Percentiles rank a stretch among this genome's conserved stretches.
Evolutionary conservation across 2,329 filamentous ascomycete species (phyloP).

Genomic region (Ophiostoma australiae): DNA sequence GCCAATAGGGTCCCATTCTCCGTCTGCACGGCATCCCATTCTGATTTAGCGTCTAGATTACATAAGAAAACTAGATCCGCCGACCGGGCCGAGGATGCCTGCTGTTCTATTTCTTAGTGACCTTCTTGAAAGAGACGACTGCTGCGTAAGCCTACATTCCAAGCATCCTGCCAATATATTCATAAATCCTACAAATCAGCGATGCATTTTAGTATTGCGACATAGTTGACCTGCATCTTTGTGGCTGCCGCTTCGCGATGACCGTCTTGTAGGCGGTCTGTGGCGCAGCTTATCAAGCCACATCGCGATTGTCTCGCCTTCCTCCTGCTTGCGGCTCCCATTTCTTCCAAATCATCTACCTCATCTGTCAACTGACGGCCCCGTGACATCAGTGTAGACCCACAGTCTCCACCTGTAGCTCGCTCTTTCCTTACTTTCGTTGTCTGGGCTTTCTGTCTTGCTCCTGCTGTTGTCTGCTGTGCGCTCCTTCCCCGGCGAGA

Average conservation of each 20-base stretch:
- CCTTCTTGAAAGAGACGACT: constrained; percentile 1
- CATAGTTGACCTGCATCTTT: not conserved
- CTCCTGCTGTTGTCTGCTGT: not conserved
- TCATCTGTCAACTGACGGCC: not conserved
- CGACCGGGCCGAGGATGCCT: constrained; percentile 8
- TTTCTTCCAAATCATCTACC: not conserved
- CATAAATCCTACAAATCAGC: not conserved
- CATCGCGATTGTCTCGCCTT: not conserved
- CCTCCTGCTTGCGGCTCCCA: not conserved
- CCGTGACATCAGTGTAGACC: constrained; percentile 23
- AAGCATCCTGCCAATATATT: not conserved
- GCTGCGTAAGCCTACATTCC: constrained; percentile 6
- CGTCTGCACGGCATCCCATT: not conserved
- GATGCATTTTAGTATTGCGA: not conserved
- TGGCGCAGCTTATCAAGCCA: not conserved
- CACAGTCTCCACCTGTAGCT: constrained; percentile 16
- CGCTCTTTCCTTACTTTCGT: not conserved
- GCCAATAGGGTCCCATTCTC: not conserved
- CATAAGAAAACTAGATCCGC: not conserved
- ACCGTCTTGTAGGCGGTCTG: not conserved
- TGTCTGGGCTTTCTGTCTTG: constrained; percentile 12
- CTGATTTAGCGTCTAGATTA: not conserved
- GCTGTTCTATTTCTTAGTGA: not conserved
- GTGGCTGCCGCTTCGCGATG: not conserved
- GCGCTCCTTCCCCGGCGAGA: constrained; percentile 13